Conservation (phyloP, 2,329 filamentous ascomycete species). For the Escovopsis sp. region DNA sequence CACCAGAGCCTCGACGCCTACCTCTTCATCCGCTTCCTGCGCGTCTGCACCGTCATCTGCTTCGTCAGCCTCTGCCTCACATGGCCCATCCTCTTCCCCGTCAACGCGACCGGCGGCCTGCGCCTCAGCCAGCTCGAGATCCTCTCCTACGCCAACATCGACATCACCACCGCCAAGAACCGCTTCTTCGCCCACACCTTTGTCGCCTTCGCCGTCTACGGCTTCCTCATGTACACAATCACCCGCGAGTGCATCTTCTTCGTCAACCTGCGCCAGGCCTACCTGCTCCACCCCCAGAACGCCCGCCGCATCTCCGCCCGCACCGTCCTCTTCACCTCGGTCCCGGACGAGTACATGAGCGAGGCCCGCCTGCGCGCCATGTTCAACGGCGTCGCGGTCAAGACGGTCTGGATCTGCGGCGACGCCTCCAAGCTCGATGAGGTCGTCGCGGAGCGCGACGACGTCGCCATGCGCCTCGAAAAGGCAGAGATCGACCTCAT, state of each 20-base stretch:
- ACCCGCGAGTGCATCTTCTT: conserved; percentile 86
- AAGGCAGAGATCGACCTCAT: conserved; percentile 71
- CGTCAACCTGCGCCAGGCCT: conserved; percentile 87
- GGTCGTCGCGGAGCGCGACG: conserved; percentile 61
- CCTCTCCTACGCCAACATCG: conserved; percentile 24
- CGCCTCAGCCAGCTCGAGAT: conserved; percentile 45
- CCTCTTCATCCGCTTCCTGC: conserved; percentile 74
- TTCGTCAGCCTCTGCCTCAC: conserved; percentile 68
- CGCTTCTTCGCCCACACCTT: conserved; percentile 70
- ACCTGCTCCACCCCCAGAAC: conserved; percentile 73
- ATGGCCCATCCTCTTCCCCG: conserved; percentile 70
- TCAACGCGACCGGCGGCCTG: conserved; percentile 70
- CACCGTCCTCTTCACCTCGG: conserved; percentile 83
- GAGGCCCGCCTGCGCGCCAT: conserved; percentile 58
- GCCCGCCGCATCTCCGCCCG: conserved; percentile 74
- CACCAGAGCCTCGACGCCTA: conserved; percentile 84
- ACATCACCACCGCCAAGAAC: conserved; percentile 40
- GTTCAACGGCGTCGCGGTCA: conserved; percentile 59
- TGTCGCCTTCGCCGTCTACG: conserved; percentile 69
- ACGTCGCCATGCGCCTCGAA: conserved; percentile 64
- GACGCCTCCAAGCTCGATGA: conserved; percentile 63
- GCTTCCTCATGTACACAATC: conserved; percentile 79
- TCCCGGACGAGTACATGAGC: conserved; percentile 63
- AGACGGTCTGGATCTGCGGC: conserved; percentile 70
- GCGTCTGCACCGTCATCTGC: conserved; percentile 61